phyloP scores from a whole-genome alignment of 768 basidiomycete genomes.

The Psilocybe sp. region DNA sequence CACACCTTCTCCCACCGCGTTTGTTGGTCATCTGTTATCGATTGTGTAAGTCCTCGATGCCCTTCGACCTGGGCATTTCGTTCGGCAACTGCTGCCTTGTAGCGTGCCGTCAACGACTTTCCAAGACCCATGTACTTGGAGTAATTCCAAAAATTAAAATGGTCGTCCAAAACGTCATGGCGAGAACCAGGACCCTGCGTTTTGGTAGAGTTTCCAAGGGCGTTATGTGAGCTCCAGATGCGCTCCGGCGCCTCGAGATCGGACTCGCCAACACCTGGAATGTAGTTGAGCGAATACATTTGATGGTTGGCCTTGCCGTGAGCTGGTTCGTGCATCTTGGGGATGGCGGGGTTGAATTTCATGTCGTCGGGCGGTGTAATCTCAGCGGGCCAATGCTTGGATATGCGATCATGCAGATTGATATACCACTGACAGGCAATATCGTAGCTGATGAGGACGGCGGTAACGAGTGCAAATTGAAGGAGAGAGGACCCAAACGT shows the following conservation, averaged over 20 bases:
- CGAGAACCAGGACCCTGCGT: conserved; percentile 28
- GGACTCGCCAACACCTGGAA: conserved; percentile 19
- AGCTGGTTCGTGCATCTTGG: conserved; percentile 27
- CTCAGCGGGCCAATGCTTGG: not conserved
- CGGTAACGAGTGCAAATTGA: not conserved
- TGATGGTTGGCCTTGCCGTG: conserved; percentile 21
- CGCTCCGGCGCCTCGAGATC: conserved; percentile 32
- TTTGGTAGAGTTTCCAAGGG: conserved; percentile 22
- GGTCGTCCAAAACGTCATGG: conserved; percentile 5
- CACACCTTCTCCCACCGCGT: not conserved
- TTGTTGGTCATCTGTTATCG: not conserved
- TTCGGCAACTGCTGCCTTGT: not conserved
- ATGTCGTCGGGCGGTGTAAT: not conserved
- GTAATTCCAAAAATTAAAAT: conserved; percentile 23
- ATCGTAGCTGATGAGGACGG: conserved; percentile 21
- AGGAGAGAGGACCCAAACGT: conserved; percentile 5
- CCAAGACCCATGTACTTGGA: conserved; percentile 13
- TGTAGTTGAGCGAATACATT: conserved; percentile 23
- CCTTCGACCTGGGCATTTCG: conserved; percentile 10
- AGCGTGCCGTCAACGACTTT: not conserved
- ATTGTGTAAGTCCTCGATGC: conserved; percentile 3
- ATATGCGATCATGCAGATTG: conserved; percentile 19
- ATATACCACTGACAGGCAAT: conserved; percentile 27
- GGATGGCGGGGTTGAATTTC: conserved; percentile 17
- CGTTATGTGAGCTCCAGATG: conserved; percentile 27